Evolutionary conservation across 1,139 yeast genomes (phyloP).

Genomic region (Wickerhamomyces sp.): DNA sequence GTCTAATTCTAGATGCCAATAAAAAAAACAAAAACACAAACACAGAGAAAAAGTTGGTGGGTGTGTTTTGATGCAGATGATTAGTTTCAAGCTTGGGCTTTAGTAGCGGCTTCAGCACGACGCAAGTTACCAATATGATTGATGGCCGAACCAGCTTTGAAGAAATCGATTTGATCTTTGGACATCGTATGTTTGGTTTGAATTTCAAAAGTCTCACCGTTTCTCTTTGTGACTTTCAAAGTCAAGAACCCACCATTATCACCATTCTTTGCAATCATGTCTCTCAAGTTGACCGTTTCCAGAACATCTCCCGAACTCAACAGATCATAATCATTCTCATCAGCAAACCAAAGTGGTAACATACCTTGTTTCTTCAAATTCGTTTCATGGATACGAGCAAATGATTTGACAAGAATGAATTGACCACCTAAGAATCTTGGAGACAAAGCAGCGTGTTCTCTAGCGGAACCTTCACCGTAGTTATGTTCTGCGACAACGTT

Average conservation of each 20-base stretch:
- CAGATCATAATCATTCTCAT: conserved; percentile 83
- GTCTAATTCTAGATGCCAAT: too few species aligned
- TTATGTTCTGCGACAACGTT: conserved; percentile 94
- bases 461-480: conserved; percentile 98
- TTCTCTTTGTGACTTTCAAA: conserved; percentile 67
- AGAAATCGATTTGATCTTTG: conserved; percentile 89
- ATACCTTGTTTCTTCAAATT: conserved; percentile 94
- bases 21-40: too few species aligned
- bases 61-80: too few species aligned
- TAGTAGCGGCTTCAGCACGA: conserved; percentile 23
- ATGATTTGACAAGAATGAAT: conserved; percentile 84
- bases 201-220: conserved; percentile 67
- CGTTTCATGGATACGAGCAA: conserved; percentile 93
- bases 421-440: conserved; percentile 93
- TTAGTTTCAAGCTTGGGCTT: too few species aligned
- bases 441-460: conserved; percentile 97
- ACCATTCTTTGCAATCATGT: conserved; percentile 77
- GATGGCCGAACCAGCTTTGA: conserved; percentile 96
- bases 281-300: conserved; percentile 71
- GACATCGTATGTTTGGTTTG: conserved; percentile 93
- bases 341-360: conserved; percentile 86
- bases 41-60: too few species aligned
- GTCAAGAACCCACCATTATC: conserved; percentile 78
- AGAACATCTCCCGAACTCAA: conserved; percentile 72
- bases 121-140: conserved; percentile 76